Evolutionary conservation across 768 basidiomycete species (phyloP).

Genomic region (Rhodotorula graminis): DNA sequence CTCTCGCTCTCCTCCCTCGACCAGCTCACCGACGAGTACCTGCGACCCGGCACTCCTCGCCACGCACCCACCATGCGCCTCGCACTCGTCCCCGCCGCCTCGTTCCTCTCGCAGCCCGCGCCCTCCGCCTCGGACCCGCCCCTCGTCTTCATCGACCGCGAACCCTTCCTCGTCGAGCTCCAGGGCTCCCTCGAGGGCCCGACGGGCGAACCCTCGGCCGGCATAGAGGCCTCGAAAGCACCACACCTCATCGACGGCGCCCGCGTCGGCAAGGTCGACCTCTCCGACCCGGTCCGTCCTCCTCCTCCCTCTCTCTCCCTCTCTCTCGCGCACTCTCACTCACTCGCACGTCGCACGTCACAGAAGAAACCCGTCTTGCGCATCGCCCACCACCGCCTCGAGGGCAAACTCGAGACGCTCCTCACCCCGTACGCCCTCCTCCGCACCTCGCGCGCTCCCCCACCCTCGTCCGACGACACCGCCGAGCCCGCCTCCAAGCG

Average conservation of each 20-base stretch:
- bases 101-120: background rate
- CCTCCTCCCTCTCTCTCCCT: background rate
- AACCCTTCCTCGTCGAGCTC: slow-evolving; percentile 42
- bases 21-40: background rate
- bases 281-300: slow-evolving; percentile 35
- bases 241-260: slow-evolving; percentile 16
- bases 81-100: background rate
- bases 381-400: slow-evolving; percentile 41
- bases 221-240: background rate
- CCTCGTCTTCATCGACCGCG: slow-evolving; percentile 36
- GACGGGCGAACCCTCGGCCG: background rate
- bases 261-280: slow-evolving; percentile 39
- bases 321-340: background rate
- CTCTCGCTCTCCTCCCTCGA: background rate
- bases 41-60: background rate
- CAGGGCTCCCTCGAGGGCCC: slow-evolving; percentile 40
- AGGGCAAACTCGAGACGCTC: slow-evolving; percentile 41
- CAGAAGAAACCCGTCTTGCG: slow-evolving; percentile 40
- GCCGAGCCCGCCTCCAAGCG: background rate
- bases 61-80: background rate
- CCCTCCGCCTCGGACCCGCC: slow-evolving; percentile 13
- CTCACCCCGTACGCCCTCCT: slow-evolving; percentile 40
- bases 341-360: background rate
- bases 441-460: slow-evolving; percentile 24
- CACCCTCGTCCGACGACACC: background rate